Base-by-base conservation (phyloP, 2,329 filamentous ascomycete species). In the Curvularia verruculosa region DNA sequence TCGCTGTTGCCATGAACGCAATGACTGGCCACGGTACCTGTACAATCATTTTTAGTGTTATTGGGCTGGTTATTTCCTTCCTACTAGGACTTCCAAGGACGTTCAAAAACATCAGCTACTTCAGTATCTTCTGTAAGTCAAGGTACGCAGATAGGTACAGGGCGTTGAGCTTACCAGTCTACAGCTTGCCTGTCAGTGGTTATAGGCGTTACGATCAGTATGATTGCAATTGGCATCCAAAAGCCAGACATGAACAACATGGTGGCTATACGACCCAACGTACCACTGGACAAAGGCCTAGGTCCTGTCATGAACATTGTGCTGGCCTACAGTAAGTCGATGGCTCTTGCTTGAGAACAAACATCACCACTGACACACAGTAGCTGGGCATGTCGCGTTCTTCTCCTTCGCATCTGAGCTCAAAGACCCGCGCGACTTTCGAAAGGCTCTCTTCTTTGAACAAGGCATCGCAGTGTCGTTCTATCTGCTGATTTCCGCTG, bases 371-470 rank as follows among this genome's bases (percentile, higher is more conserved):
- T 61, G 13, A 62, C 37, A 0, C 8, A 28, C 15, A 26, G 3
- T 21, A 74, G 78, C 77, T 52, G 86, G 86, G 31, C 86, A 89
- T 67, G 84, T 87, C n/a, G 86, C 85, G 59, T 90, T 89, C 77
- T 89, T 89, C 73, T 82, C 80, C 59, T 83, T 90, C 70, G 85
- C 88, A 66, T 81, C 82, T 39, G 88, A 90, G 72, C 80, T 91
- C 71, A 82, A 83, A 67, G 78, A 85, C 45, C 86, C 87, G 1
- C 75, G 78, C 49, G 82, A 87, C 62, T 89, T 85, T 73, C 80
- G 82, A 44, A 87, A 87, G 72, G 84, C 87, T 7, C 82, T 92
- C 55, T 81, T 81, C 66, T 72, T 87, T 29, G 82, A 89, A 6
- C 86, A 89, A 70, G 77, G 80, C 18, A 77, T 81, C 54, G 85